Evolutionary conservation across 129 eudicot species (phyloP).

Genomic region (Pseudognaphalium luteoalbum): DNA sequence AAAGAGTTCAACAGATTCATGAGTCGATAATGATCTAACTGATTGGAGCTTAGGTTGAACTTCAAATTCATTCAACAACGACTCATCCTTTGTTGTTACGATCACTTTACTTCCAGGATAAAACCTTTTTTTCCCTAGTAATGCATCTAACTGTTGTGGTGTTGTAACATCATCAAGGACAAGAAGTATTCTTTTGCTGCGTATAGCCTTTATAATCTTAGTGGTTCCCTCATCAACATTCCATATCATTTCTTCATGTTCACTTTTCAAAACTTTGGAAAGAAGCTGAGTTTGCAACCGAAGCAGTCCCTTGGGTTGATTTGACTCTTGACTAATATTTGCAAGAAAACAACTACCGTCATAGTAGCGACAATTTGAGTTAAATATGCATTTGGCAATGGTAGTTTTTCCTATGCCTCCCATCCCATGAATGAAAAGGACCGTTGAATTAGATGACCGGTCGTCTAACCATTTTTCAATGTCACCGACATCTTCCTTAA

Average conservation of each 20-base stretch:
- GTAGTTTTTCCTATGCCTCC: constrained; percentile 15
- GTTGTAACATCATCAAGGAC: constrained; percentile 27
- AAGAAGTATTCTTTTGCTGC: constrained; percentile 13
- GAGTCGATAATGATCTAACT: background rate
- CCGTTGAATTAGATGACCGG: too few relatives aligned
- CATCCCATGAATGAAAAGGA: constrained; percentile 12
- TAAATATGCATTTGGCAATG: background rate
- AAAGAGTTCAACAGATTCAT: background rate
- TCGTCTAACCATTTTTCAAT: too few relatives aligned
- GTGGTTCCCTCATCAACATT: constrained; percentile 19
- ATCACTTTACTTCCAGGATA: constrained; percentile 29
- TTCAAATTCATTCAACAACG: constrained; percentile 15
- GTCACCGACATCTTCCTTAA: too few relatives aligned
- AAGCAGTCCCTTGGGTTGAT: background rate
- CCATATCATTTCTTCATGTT: constrained; percentile 10
- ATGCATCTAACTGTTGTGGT: constrained; percentile 10
- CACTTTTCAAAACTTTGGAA: background rate
- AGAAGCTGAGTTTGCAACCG: constrained; percentile 14
- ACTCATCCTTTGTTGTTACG: constrained; percentile 21
- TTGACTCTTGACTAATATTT: too few relatives aligned
- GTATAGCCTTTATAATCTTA: background rate
- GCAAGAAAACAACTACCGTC: background rate
- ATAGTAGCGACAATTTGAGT: background rate
- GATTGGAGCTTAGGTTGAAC: constrained; percentile 14
- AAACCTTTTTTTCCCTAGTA: constrained; percentile 6